Conservation (phyloP, 192 early-diverging fungal species). For the Entomortierella beljakovae region DNA sequence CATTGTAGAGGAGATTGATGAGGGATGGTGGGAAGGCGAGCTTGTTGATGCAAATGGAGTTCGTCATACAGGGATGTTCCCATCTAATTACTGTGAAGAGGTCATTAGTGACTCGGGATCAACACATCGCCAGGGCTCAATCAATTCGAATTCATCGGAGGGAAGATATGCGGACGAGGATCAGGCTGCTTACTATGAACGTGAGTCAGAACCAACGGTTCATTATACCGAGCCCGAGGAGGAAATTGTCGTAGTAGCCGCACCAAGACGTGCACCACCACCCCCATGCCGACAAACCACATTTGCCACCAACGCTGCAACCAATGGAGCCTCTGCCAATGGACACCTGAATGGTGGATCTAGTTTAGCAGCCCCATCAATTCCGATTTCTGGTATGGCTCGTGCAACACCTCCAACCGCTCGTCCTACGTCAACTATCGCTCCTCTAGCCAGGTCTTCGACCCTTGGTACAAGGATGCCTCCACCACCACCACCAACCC, state of each 20-base stretch:
- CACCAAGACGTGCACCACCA: conserved; percentile 35
- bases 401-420: conserved; percentile 26
- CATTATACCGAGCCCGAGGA: conserved; percentile 45
- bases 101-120: conserved; percentile 50
- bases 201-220: conserved; percentile 45
- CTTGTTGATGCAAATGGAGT: conserved; percentile 73
- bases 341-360: conserved; percentile 11
- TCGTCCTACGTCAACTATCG: conserved; percentile 18
- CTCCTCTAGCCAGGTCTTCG: conserved; percentile 19
- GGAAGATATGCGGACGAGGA: conserved; percentile 51
- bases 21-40: conserved; percentile 96
- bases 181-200: conserved; percentile 50
- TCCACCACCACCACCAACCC: conserved; percentile 47
- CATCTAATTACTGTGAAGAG: conserved; percentile 90
- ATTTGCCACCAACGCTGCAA: conserved; percentile 14
- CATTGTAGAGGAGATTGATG: conserved; percentile 87
- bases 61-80: conserved; percentile 86
- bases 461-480: conserved; percentile 52
- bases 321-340: conserved; percentile 8
- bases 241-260: conserved; percentile 20
- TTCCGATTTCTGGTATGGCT: conserved; percentile 23
- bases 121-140: conserved; percentile 31
- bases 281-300: conserved; percentile 53
- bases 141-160: conserved; percentile 41
- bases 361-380: not conserved